Conservation (phyloP, 257 asterid genomes). For the Leptodermis oblonga region DNA sequence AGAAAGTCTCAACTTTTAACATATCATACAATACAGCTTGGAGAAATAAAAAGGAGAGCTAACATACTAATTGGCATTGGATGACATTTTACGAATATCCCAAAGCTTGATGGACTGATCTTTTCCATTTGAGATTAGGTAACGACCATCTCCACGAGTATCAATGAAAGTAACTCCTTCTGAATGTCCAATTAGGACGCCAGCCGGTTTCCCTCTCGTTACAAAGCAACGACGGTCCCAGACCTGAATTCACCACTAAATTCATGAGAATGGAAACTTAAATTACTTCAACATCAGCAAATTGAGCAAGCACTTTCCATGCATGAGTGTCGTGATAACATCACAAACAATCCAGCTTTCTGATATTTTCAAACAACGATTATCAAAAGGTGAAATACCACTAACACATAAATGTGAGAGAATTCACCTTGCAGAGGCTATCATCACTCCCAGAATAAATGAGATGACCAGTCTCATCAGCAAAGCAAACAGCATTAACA, state of each 20-base stretch:
- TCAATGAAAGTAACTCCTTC: conserved; percentile 90
- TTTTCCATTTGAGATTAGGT: conserved; percentile 89
- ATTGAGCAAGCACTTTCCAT: not conserved
- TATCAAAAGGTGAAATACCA: not conserved
- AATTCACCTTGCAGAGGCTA: conserved; percentile 78
- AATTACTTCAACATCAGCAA: not conserved
- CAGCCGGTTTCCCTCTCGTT: conserved; percentile 55
- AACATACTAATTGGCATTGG: conserved; percentile 73
- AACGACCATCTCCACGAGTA: conserved; percentile 95
- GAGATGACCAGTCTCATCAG: conserved; percentile 87
- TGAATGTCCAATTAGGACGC: conserved; percentile 83
- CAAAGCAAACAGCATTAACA: conserved; percentile 96
- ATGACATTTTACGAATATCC: conserved; percentile 96
- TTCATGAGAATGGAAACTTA: not conserved
- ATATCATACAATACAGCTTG: not conserved
- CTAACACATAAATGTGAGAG: not conserved
- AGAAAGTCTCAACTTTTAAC: not conserved
- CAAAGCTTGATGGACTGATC: conserved; percentile 91
- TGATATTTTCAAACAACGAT: not conserved
- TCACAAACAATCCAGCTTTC: not conserved
- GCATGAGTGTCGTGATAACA: not conserved
- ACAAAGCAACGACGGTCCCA: conserved; percentile 94
- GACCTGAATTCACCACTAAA: conserved; percentile 44
- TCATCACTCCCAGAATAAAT: conserved; percentile 98
- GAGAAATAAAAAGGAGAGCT: conserved; percentile 7